A percentile compares a stretch with the other conserved stretches of the same genome.
phyloP scores from a whole-genome alignment of 306 rosid genomes.

The Prunus mongolica region DNA sequence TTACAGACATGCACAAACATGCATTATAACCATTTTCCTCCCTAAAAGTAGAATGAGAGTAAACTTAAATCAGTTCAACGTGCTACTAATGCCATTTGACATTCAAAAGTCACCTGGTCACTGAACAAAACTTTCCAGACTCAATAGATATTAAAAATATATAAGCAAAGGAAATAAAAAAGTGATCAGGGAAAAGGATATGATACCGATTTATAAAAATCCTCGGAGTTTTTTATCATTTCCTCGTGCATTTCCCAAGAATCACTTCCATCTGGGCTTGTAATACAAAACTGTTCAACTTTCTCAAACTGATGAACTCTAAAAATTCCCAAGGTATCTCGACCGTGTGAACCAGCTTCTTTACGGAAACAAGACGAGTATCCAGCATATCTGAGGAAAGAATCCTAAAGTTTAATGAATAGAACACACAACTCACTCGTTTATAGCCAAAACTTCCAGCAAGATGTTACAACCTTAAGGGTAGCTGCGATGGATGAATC shows the following conservation, averaged over 20 bases:
- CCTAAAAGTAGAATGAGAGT: not conserved
- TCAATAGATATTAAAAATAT: not conserved
- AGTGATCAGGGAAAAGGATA: conserved; percentile 1
- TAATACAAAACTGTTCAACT: conserved; percentile 88
- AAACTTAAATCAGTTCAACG: not conserved
- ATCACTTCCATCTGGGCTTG: conserved; percentile 74
- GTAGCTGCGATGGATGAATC: conserved; percentile 94
- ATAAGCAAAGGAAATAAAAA: not conserved
- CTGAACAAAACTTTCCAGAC: not conserved
- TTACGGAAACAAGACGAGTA: conserved; percentile 95
- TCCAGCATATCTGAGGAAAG: conserved; percentile 74
- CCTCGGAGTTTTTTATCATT: conserved; percentile 90
- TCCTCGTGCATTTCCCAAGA: conserved; percentile 97
- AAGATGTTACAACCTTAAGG: conserved; percentile 55
- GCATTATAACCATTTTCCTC: not conserved
- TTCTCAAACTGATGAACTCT: conserved; percentile 97
- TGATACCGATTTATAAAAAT: conserved; percentile 66
- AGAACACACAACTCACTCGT: not conserved
- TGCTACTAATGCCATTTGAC: not conserved
- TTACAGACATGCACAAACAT: not conserved
- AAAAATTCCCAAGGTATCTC: conserved; percentile 92
- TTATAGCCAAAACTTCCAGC: not conserved
- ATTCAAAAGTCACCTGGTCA: not conserved
- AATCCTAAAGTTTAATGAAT: not conserved
- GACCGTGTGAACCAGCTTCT: conserved; percentile 98